Conservation (phyloP, 768 basidiomycete species). For the Amanita brunnescens region DNA sequence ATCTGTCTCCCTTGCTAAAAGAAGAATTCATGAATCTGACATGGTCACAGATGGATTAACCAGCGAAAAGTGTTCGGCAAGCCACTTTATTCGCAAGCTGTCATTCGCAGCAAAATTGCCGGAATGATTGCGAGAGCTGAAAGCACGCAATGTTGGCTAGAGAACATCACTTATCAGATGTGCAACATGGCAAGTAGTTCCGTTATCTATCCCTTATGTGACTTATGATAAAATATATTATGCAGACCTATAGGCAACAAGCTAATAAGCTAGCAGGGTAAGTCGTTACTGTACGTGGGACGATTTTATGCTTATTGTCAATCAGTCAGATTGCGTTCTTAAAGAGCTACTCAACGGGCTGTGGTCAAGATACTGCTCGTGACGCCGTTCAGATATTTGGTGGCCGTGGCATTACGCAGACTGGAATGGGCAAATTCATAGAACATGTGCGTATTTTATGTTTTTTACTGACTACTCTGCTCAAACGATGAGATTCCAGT, state of each 20-base stretch:
- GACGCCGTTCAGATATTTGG: slow-evolving; percentile 64
- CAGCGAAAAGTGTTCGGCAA: slow-evolving; percentile 93
- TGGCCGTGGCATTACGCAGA: slow-evolving; percentile 77
- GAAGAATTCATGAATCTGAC: not conserved
- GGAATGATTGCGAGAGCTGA: slow-evolving; percentile 75
- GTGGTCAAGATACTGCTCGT: slow-evolving; percentile 57
- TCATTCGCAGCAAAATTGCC: slow-evolving; percentile 84
- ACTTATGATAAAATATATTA: slow-evolving; percentile 2
- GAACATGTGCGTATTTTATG: slow-evolving; percentile 48
- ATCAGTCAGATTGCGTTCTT: slow-evolving; percentile 60
- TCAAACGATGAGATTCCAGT: slow-evolving; percentile 26
- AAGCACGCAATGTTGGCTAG: slow-evolving; percentile 68
- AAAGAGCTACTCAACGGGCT: slow-evolving; percentile 58
- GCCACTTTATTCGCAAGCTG: slow-evolving; percentile 72
- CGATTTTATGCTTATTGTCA: not conserved
- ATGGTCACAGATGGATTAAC: slow-evolving; percentile 57
- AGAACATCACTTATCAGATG: slow-evolving; percentile 86
- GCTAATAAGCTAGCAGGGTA: slow-evolving; percentile 66
- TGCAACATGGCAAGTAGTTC: slow-evolving; percentile 54
- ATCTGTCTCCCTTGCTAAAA: not conserved
- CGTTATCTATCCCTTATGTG: not conserved
- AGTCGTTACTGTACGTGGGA: slow-evolving; percentile 11
- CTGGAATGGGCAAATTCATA: slow-evolving; percentile 70
- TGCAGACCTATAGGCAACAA: slow-evolving; percentile 62
- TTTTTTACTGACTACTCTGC: not conserved